A percentile compares a stretch with the other conserved stretches of the same genome.
phyloP scores from a whole-genome alignment of 768 basidiomycete species.

The Lactarius sanguifluus region DNA sequence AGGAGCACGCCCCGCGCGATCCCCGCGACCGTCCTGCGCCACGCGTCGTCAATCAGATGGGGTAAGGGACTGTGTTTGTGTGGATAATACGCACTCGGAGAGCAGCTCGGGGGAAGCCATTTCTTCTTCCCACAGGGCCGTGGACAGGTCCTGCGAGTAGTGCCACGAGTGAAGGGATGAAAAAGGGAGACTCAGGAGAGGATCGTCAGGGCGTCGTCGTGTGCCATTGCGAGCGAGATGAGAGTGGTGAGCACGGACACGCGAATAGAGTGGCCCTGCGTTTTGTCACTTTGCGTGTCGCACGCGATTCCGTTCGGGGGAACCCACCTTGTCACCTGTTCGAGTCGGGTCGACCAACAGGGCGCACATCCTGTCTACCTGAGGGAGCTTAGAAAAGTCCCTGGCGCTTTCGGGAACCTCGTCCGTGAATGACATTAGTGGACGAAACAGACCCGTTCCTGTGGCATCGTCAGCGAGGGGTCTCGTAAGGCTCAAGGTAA shows the following conservation, averaged over 20 bases:
- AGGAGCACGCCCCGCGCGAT: conserved; percentile 57
- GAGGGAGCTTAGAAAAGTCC: conserved; percentile 32
- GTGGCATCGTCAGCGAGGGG: conserved; percentile 7
- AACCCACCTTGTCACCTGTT: conserved; percentile 31
- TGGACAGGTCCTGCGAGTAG: conserved; percentile 53
- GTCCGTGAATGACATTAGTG: conserved; percentile 29
- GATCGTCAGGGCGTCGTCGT: conserved; percentile 41
- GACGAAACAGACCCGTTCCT: conserved; percentile 19
- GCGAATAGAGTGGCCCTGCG: conserved; percentile 41
- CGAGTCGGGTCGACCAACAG: conserved; percentile 33
- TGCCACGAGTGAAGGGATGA: conserved; percentile 65
- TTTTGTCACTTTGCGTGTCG: not conserved
- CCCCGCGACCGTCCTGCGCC: conserved; percentile 48
- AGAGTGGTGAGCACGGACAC: conserved; percentile 43
- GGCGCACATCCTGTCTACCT: conserved; percentile 36
- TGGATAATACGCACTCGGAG: conserved; percentile 38
- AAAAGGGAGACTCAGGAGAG: conserved; percentile 48
- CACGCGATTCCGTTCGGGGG: not conserved
- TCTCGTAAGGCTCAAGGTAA: conserved; percentile 56
- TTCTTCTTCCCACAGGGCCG: conserved; percentile 67
- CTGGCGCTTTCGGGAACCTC: conserved; percentile 21
- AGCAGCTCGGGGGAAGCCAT: conserved; percentile 39
- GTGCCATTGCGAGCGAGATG: conserved; percentile 40
- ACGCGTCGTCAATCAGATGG: conserved; percentile 8
- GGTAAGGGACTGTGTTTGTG: conserved; percentile 4